Evolutionary conservation across 2,329 filamentous ascomycete genomes (phyloP), one percentile per base, ranked within the genome.

Genomic region (Neofusicoccum parvum): DNA sequence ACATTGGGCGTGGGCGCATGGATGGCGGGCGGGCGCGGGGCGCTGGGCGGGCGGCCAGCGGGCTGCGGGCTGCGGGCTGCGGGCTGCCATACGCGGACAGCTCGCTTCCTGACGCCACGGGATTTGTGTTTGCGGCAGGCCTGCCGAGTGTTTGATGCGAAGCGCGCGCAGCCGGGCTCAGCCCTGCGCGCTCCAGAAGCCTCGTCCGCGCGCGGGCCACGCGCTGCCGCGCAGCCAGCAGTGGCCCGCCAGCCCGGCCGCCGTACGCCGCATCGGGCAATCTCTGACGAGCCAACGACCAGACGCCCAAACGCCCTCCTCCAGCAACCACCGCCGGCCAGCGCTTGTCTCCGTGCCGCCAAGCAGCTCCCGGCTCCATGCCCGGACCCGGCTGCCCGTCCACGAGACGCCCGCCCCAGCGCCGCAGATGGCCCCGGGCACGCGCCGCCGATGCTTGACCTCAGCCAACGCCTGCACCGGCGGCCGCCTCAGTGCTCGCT

Each of bases 211-310:
- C 27, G 27, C 27, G 27, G 27, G 27, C 27, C 27, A 32, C 27
- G 27, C 27, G 27, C 27, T 32, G 27, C 27, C 27, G 5, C 27
- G 27, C 27, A 4, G 37, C 37, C 11, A 41, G 32, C 49, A 36
- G 23, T 20, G 54, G 54, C 39, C 53, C 53, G 36, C 36, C 17
- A 23, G 36, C 53, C 53, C 53, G 36, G 37, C 41, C 56, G 62
- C 41, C 62, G 62, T 50, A 48, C 56, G 41, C 62, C 62, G 41
- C 41, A 46, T 64, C 62, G 27, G 50, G 62, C 36, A 64, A 32
- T 64, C 50, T 64, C 62, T 64, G 62, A 64, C 62, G 62, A 64
- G 62, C 39, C 23, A 32, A 32, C 27, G 27, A 32, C 27, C 27
- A 32, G 27, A 32, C 36, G 20, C 9, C 32, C 15, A 15, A 36